Evolutionary conservation across 768 basidiomycete species (phyloP).

Genomic region (Tulasnella calospora): DNA sequence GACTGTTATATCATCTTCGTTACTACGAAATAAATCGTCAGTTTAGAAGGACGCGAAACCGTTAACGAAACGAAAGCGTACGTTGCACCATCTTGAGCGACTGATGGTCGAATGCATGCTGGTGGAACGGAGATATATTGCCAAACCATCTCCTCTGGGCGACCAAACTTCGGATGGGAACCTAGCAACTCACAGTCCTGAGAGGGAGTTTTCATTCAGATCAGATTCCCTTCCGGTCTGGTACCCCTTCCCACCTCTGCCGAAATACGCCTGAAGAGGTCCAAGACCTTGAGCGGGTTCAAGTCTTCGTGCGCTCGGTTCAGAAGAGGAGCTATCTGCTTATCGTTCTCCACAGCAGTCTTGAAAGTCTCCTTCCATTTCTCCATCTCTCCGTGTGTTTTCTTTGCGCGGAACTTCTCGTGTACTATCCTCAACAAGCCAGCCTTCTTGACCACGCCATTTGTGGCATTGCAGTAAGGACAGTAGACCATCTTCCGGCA

Average conservation of each 20-base stretch:
- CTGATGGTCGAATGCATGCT: conserved; percentile 94
- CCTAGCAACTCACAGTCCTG: conserved; percentile 97
- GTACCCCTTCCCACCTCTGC: conserved; percentile 58
- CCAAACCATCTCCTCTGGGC: conserved; percentile 98
- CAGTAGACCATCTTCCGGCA: conserved; percentile 91
- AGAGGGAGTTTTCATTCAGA: neutral
- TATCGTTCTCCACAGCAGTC: conserved; percentile 77
- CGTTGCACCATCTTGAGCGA: conserved; percentile 89
- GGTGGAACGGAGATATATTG: conserved; percentile 98
- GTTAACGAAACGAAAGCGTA: conserved; percentile 28
- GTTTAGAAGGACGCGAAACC: neutral
- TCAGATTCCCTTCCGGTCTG: neutral
- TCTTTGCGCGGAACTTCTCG: conserved; percentile 94
- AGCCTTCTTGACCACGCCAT: conserved; percentile 94
- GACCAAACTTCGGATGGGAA: conserved; percentile 76
- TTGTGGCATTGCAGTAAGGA: conserved; percentile 86
- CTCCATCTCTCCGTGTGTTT: conserved; percentile 82
- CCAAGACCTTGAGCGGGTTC: conserved; percentile 88
- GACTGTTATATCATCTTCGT: conserved; percentile 96
- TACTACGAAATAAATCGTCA: conserved; percentile 45
- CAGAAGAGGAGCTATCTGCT: conserved; percentile 77
- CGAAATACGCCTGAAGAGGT: conserved; percentile 86
- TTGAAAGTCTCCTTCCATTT: conserved; percentile 79
- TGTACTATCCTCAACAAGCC: conserved; percentile 90
- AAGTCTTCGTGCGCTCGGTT: conserved; percentile 90